These are phyloP conservation scores for Pleurotus sapidus DNA, from an alignment of 768 basidiomycete species.

Conservation along the genomic window DNA sequence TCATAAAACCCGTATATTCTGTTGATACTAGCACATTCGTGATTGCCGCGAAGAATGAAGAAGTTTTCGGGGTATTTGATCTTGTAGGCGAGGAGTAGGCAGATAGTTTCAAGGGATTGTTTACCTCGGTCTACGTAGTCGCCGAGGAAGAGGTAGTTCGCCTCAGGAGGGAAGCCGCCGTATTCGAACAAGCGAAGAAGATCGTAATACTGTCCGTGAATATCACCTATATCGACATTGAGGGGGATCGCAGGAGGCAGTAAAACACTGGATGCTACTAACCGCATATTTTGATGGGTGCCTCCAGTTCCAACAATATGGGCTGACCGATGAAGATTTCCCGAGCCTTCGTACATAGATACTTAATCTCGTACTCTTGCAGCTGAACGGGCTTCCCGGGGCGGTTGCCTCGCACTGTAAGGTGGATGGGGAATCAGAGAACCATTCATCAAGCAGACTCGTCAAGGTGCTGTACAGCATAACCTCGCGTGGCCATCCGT, in stretches of 20 bases:
- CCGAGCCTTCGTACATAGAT: conserved; percentile 96
- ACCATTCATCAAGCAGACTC: conserved; percentile 12
- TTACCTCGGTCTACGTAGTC: conserved; percentile 99
- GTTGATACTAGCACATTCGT: conserved; percentile 99
- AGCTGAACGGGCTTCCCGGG: conserved; percentile 98
- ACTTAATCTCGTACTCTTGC: conserved; percentile 99
- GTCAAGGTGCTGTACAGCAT: not conserved
- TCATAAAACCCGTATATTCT: conserved; percentile 99
- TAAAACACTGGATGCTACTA: conserved; percentile 27
- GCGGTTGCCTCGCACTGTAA: conserved; percentile 91
- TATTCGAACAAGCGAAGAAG: conserved; percentile 97
- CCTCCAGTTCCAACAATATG: conserved; percentile 95
- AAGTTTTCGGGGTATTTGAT: conserved; percentile 99
- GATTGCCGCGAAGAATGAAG: conserved; percentile 98
- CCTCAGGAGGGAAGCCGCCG: conserved; percentile 99
- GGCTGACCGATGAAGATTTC: conserved; percentile 99
- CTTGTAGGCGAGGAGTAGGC: conserved; percentile 98
- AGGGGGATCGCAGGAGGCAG: not conserved
- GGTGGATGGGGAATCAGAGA: conserved; percentile 19
- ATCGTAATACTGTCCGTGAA: conserved; percentile 99
- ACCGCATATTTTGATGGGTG: conserved; percentile 99
- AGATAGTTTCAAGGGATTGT: conserved; percentile 99
- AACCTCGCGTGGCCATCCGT: not conserved
- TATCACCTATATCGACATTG: conserved; percentile 68
- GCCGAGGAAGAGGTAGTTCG: conserved; percentile 99